A percentile compares a stretch with the other conserved stretches of the same genome.
These are phyloP conservation scores for Fusarium decemcellulare DNA, from an alignment of 2,329 filamentous ascomycete genomes.

Conservation along the genomic window DNA sequence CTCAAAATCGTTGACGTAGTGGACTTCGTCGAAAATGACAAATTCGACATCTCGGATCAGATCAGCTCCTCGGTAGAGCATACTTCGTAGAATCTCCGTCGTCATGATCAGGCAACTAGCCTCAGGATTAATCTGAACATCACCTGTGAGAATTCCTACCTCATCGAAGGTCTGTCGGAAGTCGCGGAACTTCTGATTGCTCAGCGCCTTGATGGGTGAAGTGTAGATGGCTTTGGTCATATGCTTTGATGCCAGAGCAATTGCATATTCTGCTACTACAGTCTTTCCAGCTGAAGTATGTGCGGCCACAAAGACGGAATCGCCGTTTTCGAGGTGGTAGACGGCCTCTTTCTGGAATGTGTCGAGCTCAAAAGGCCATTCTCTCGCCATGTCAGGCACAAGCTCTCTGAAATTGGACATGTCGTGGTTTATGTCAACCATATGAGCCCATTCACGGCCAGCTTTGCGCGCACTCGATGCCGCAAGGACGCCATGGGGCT, in stretches of 20 bases:
- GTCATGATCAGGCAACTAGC: constrained; percentile 99
- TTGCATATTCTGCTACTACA: constrained; percentile 97
- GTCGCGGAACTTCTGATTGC: constrained; percentile 98
- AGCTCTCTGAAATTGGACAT: constrained; percentile 95
- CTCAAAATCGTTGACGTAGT: constrained; percentile 97
- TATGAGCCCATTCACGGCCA: constrained; percentile 95
- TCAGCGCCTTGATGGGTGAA: constrained; percentile 97
- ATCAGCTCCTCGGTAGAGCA: constrained; percentile 97
- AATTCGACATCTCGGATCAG: constrained; percentile 97
- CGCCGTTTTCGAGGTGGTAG: constrained; percentile 95
- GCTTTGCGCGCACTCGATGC: constrained; percentile 80
- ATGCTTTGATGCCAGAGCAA: constrained; percentile 95
- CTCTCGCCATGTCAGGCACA: constrained; percentile 94
- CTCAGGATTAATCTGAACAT: constrained; percentile 98
- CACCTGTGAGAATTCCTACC: constrained; percentile 95
- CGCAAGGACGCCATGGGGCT: constrained; percentile 84
- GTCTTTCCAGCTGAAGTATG: constrained; percentile 99
- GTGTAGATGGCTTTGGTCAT: constrained; percentile 99
- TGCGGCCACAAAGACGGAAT: constrained; percentile 97
- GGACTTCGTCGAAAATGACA: constrained; percentile 98
- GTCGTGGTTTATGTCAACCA: constrained; percentile 94
- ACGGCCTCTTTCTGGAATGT: constrained; percentile 99
- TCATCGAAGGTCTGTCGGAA: constrained; percentile 93
- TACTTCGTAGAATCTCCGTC: constrained; percentile 96
- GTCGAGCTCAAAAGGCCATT: constrained; percentile 98